phyloP scores from a whole-genome alignment of 768 basidiomycete genomes.

The Pleurotus djamor region DNA sequence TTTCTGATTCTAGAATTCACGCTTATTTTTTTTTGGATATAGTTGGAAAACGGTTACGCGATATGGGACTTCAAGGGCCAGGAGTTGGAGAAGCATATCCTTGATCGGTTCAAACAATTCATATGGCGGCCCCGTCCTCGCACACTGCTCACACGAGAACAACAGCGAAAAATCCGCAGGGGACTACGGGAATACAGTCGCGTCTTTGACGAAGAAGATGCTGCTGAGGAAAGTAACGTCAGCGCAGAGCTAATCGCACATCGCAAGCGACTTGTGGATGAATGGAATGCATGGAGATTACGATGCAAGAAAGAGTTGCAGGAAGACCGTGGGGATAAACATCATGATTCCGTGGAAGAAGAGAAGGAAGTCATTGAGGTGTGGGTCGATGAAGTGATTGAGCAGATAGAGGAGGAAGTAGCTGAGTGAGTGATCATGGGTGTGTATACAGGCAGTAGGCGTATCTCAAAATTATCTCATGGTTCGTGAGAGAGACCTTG shows the following conservation, averaged over 20 bases:
- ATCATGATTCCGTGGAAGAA: constrained; percentile 30
- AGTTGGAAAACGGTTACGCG: constrained; percentile 96
- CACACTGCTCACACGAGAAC: constrained; percentile 82
- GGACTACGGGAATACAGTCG: constrained; percentile 92
- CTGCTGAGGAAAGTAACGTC: constrained; percentile 91
- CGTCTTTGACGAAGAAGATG: constrained; percentile 94
- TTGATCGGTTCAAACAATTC: constrained; percentile 98
- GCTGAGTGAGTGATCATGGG: constrained; percentile 31
- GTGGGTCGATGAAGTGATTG: constrained; percentile 91
- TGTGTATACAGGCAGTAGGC: no score
- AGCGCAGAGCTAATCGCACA: constrained; percentile 91
- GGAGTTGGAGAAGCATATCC: constrained; percentile 83
- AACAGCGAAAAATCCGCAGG: constrained; percentile 82
- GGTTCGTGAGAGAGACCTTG: constrained; percentile 1
- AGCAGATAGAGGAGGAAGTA: constrained; percentile 85
- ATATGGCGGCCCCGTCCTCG: constrained; percentile 97
- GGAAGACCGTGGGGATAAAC: constrained; percentile 47
- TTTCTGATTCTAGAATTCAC: background rate
- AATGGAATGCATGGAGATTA: constrained; percentile 97
- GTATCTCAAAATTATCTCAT: background rate
- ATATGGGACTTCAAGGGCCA: constrained; percentile 99
- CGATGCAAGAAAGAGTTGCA: constrained; percentile 61
- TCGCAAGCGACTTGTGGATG: constrained; percentile 89
- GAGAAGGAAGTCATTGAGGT: constrained; percentile 91
- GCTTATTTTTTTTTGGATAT: constrained; percentile 1